Conservation (phyloP, 805 yeast genomes). For the Saccharomycopsis sp. region DNA sequence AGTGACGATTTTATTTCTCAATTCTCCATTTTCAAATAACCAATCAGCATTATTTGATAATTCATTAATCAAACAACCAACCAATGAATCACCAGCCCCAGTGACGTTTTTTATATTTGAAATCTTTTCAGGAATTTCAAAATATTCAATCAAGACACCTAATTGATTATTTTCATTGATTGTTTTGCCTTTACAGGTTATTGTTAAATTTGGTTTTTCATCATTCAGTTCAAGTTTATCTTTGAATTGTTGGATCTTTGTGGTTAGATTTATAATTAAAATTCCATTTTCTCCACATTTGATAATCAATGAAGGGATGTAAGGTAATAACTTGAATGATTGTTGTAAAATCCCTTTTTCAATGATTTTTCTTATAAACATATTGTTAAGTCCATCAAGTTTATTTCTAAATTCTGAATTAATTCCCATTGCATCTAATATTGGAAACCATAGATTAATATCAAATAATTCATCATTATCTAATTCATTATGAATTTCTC, state of each 20-base stretch:
- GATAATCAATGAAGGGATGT: conserved; percentile 34
- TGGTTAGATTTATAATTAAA: conserved; percentile 26
- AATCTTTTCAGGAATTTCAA: conserved; percentile 29
- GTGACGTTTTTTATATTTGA: conserved; percentile 52
- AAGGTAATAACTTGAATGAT: conserved; percentile 65
- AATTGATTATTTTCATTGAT: conserved; percentile 21
- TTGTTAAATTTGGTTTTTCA: conserved; percentile 4
- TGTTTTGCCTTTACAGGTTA: conserved; percentile 9
- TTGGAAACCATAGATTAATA: conserved; percentile 65
- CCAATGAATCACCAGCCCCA: conserved; percentile 82
- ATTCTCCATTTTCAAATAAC: conserved; percentile 24
- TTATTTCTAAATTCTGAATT: conserved; percentile 36
- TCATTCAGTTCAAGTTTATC: not conserved
- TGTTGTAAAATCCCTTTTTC: conserved; percentile 48
- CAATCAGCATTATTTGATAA: conserved; percentile 23
- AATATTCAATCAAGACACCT: conserved; percentile 59
- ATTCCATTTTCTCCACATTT: conserved; percentile 19
- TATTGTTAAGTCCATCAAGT: conserved; percentile 24
- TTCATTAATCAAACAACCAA: conserved; percentile 50
- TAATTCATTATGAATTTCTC: conserved; percentile 42
- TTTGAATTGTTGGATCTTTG: conserved; percentile 19
- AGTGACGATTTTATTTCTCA: conserved; percentile 22
- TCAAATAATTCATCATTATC: conserved; percentile 31
- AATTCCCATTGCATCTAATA: conserved; percentile 49
- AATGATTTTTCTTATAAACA: conserved; percentile 16